Percentiles rank a stretch among this genome's conserved stretches.
These are phyloP conservation scores for Rhypophila decipiens DNA, from an alignment of 495 filamentous ascomycete genomes.

Conservation along the genomic window DNA sequence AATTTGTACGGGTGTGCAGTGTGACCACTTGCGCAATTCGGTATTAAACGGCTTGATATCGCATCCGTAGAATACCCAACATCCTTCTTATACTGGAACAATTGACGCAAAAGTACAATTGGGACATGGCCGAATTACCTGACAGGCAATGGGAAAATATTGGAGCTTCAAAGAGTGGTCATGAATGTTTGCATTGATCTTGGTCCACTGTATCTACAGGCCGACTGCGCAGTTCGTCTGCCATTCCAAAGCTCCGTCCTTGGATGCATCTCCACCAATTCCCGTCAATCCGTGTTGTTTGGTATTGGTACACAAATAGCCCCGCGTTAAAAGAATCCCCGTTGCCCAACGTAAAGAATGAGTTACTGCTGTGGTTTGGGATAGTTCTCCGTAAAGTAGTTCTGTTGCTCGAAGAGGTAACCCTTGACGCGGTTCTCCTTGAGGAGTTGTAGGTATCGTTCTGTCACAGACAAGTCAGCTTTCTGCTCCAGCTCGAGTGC, in stretches of 20 bases:
- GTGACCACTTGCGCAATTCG: conserved; percentile 17
- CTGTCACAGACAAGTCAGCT: conserved; percentile 38
- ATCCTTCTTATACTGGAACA: no score
- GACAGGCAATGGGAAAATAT: no score
- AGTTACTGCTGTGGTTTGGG: no score
- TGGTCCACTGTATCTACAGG: conserved; percentile 4
- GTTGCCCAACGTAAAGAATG: not conserved
- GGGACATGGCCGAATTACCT: no score
- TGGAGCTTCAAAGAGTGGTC: no score
- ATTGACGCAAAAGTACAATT: no score
- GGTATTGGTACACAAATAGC: not conserved
- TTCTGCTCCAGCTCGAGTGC: not conserved
- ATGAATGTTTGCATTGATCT: not conserved
- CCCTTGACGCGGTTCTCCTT: conserved; percentile 79
- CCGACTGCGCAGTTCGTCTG: not conserved
- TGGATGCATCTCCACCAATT: not conserved
- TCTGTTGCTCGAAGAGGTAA: conserved; percentile 88
- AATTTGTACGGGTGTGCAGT: conserved; percentile 35
- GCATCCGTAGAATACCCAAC: no score
- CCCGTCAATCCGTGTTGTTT: not conserved
- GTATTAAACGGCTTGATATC: conserved; percentile 3
- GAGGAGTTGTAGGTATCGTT: conserved; percentile 88
- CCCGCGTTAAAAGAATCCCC: not conserved
- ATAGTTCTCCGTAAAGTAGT: conserved; percentile 53
- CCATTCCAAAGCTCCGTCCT: not conserved